A percentile compares a stretch with the other conserved stretches of the same genome.
Conservation (phyloP, 306 rosid species). For the Gleditsia sinensis region DNA sequence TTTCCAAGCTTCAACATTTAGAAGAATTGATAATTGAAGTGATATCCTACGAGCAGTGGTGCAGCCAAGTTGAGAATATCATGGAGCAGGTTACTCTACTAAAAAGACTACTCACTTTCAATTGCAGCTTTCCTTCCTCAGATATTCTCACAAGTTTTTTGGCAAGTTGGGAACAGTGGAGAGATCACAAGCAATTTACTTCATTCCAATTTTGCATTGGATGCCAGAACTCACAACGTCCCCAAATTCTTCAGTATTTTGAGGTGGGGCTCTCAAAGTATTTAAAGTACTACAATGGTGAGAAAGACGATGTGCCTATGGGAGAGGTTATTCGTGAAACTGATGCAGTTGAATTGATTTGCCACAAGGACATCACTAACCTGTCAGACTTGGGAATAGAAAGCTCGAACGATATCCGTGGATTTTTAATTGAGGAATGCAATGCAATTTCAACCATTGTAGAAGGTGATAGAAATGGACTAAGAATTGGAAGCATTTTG, state of each 20-base stretch:
- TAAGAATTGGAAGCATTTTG: neutral
- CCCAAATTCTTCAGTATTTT: neutral
- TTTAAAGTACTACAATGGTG: neutral
- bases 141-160: neutral
- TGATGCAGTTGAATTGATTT: neutral
- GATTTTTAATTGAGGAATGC: slow-evolving; percentile 7
- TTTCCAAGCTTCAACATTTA: neutral
- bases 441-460: neutral
- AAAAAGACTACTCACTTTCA: neutral
- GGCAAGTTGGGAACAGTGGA: neutral
- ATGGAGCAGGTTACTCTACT: neutral
- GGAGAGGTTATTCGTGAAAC: neutral
- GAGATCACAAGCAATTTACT: neutral
- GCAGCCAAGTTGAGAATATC: neutral
- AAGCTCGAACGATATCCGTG: neutral
- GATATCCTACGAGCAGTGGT: neutral
- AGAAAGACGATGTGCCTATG: neutral
- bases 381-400: neutral
- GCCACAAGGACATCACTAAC: neutral
- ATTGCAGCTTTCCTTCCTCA: neutral
- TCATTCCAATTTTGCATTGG: slow-evolving; percentile 2
- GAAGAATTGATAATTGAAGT: slow-evolving; percentile 26
- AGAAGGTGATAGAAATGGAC: neutral
- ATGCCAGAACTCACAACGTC: neutral
- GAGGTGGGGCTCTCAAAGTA: neutral